Evolutionary conservation across 805 yeast species (phyloP), one percentile per base, ranked within the genome.

Genomic region (Candida tammaniensis): DNA sequence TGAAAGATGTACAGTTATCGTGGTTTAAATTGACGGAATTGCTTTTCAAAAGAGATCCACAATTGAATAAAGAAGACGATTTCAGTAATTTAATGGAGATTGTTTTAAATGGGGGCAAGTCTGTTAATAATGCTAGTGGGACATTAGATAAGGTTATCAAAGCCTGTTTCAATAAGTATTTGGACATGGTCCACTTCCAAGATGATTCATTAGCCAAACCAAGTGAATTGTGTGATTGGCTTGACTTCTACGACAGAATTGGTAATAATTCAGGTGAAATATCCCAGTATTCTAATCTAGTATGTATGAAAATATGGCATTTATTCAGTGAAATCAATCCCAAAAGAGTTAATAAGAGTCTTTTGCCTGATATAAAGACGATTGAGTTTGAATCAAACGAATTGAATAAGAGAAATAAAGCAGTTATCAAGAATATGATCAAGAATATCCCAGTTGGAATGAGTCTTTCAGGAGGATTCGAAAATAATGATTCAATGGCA

Each of bases 141-240:
- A 72, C 71, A 22, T 63, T 70, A 35, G 95, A 85, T 35, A 82
- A 76, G 47, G 76, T 89, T 4, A 54, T 82, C 5, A 68, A 70
- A 38, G 88, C 93, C 1, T 82, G 89, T 51, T 88, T 86, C 57
- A 73, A 80, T 31, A 55, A 68, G 22, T 86, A 80, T 52, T 76
- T 79, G 12, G 72, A 71, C 17, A 70, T 77, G 39, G 78, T 76
- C 19, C 79, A 78, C 49, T 68, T 46, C 22, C 68, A 81, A 27
- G 95, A 86, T 44, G 80, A 76, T 35, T 65, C 78, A 30, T 57
- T 86, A 17, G 44, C 45, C 7, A 81, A 80, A 44, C 83, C 94
- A 0, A 56, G 74, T 10, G 61, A 56, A 17, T 61, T 87, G 7
- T 73, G 84, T 26, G 93, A 86, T 42, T 89, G 95, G 95, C 52